Evolutionary conservation across 768 basidiomycete species (phyloP), one percentile per base, ranked within the genome.

Genomic region (Suillus subluteus): DNA sequence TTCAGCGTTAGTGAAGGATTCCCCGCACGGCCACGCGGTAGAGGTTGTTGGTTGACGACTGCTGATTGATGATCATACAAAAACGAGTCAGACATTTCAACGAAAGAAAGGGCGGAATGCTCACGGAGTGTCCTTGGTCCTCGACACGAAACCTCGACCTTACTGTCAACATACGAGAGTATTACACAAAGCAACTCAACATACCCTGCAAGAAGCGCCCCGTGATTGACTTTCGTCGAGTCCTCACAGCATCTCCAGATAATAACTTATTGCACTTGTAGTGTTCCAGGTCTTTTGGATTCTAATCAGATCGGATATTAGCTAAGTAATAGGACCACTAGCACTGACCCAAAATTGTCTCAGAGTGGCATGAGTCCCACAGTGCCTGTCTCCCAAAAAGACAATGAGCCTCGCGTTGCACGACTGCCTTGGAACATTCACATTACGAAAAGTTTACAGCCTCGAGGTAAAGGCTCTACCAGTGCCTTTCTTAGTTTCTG

Each of bases 351-450:
- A 76, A 68, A 15, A 76, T 74, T 1, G 75, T 76, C 7, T 71
- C 65, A 6, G 76, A 77, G 30, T 76, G 76, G 32, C 75, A 76
- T 4, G 76, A 71, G 52, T 76, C 76, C 66, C 69, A 74, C 16
- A 77, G 46, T 44, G 75, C 75, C 75, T 76, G 63, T 13, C 26
- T 12, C 23, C 13, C 13, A 12, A 41, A 59, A 56, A 26, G 37
- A 69, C 44, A 50, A 62, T 40, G 30, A n/a, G 48, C 48, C n/a
- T 1, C 15, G 46, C 1, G 5, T 54, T 12, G 6, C 55, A 54
- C n/a, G 26, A 6, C n/a, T 35, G 40, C 11, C 12, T 38, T 38
- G 6, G 43, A 26, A 58, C 41, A 15, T 54, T n/a, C 15, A 73
- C 76, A 18, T n/a, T 1, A 76, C 75, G 58, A 76, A 76, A 43